Evolutionary conservation across 1,284 basidiomycete genomes (phyloP), one percentile per base, ranked within the genome.

Genomic region (Inonotus hispidus): DNA sequence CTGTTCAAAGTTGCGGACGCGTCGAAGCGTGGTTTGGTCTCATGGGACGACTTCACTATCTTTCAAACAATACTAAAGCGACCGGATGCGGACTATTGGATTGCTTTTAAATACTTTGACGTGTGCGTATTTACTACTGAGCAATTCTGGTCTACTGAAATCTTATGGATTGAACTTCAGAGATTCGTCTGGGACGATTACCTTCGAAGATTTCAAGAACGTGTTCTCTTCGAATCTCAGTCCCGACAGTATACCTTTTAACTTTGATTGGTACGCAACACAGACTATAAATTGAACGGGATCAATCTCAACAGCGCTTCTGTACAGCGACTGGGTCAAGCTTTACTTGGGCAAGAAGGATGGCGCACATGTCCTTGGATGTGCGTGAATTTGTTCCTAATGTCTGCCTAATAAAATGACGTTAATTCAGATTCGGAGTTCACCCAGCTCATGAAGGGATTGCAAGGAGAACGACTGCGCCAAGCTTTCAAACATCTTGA

Each of bases 81-180:
- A 68, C 90, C 93, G 47, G 93, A 96, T 74, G 93, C 94, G 38
- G 93, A 95, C 72, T 95, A 95, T 73, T 92, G 91, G 83, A 94
- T 97, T 72, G 95, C 95, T 27, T 98, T 98, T 79, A 88, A 91
- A 71, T 95, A 93, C 71, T 98, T 98, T 72, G 95, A 98, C 74
- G 88, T 89, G 93, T 94, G 76, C 71, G 91, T 81, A 23, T 37
- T 19, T 23, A 21, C n/a, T 23, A 11, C 6, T 47, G 3, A 21
- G 23, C 27, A 19, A 53, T 50, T 19, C 21, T 37, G 37, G 11
- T 27, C 52, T 41, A 41, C 25, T 13, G 54, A 21, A 46, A 23
- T 38, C 32, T 35, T 54, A 41, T 43, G 41, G 41, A 27, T 58
- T 37, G 19, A 43, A 32, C 59, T 64, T 45, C 70, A 93, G 91